Conservation (phyloP, 768 basidiomycete genomes). For the Thelephora aurantiotincta region DNA sequence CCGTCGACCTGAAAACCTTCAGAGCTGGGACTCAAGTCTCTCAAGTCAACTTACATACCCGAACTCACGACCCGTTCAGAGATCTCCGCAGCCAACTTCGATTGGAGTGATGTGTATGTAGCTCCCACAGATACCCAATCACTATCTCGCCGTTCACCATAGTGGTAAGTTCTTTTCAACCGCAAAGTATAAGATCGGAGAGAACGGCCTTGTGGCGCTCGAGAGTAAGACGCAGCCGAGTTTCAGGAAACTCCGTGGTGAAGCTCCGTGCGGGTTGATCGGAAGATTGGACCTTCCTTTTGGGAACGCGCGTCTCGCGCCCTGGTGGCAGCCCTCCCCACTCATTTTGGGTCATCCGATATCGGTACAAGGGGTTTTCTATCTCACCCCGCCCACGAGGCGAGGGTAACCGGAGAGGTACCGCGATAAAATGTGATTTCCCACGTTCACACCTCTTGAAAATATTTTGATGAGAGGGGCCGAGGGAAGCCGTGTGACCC, state of each 20-base stretch:
- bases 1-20: slow-evolving; percentile 11
- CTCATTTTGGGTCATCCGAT: too few species aligned
- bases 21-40: slow-evolving; percentile 18
- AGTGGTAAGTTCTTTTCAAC: slow-evolving; percentile 37
- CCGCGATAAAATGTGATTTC: too few species aligned
- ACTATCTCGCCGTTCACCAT: slow-evolving; percentile 44
- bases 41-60: slow-evolving; percentile 19
- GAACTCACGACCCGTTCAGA: slow-evolving; percentile 16
- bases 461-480: too few species aligned
- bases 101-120: slow-evolving; percentile 50
- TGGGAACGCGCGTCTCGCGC: too few species aligned
- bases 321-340: too few species aligned
- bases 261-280: too few species aligned
- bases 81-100: slow-evolving; percentile 10
- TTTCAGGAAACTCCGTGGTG: slow-evolving; percentile 24
- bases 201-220: slow-evolving; percentile 9
- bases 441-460: too few species aligned
- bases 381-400: too few species aligned
- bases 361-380: too few species aligned
- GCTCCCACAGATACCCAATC: slow-evolving; percentile 50
- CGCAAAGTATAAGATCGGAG: slow-evolving; percentile 24
- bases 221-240: slow-evolving; percentile 15
- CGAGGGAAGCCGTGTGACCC: too few species aligned
- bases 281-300: too few species aligned
- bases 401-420: too few species aligned